Percentiles rank a stretch among this genome's conserved stretches.
Conservation (phyloP, 345 rosid species). For the Eucalyptus viminalis region DNA sequence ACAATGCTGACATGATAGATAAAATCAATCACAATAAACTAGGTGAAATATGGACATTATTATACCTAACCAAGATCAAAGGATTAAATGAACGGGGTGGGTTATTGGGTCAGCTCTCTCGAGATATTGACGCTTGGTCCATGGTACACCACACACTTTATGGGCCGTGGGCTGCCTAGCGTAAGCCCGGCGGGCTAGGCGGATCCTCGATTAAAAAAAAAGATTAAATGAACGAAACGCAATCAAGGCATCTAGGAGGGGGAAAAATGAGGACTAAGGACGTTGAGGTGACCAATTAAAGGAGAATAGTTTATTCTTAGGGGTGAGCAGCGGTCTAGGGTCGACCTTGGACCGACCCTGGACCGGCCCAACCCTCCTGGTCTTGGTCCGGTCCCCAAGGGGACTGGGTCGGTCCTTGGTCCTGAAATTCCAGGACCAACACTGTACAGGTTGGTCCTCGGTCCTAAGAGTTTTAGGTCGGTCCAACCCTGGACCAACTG, state of each 20-base stretch:
- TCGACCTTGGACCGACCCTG: no score
- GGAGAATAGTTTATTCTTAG: neutral
- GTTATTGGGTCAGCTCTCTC: no score
- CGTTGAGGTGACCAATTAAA: neutral
- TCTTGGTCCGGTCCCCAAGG: no score
- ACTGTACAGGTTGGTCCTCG: no score
- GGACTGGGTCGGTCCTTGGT: no score
- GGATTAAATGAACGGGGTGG: rapidly evolving
- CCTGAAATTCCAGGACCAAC: no score
- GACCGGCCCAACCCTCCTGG: no score
- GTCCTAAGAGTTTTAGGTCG: no score
- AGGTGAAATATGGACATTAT: neutral
- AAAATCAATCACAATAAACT: neutral
- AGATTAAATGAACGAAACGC: neutral
- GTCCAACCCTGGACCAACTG: no score
- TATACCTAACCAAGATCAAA: neutral
- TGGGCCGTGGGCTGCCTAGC: rapidly evolving
- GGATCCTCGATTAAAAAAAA: no score
- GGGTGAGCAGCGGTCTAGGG: no score
- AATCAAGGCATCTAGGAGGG: neutral
- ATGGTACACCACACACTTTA: rapidly evolving
- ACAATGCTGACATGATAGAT: neutral
- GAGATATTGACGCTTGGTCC: rapidly evolving
- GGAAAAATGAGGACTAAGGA: neutral
- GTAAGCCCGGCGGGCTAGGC: rapidly evolving